Evolutionary conservation across 805 yeast genomes (phyloP), one percentile per base, ranked within the genome.

Genomic region (Aciculoconidium aculeatum): DNA sequence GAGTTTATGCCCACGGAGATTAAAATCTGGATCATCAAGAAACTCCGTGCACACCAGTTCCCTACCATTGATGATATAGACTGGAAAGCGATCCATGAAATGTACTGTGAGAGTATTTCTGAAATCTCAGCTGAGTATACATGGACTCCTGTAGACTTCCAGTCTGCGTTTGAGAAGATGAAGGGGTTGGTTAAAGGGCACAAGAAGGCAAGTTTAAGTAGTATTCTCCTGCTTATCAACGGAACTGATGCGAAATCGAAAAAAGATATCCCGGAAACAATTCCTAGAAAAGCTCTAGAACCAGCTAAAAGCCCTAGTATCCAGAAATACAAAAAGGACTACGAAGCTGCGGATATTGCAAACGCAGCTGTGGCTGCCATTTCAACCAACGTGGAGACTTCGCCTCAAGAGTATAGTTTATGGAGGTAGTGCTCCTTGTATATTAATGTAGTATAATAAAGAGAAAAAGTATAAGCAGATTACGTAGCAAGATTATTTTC

Each of bases 141-240:
- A 61, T 80, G 85, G 84, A 60, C 67, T 3, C 77, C 79, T 1
- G 45, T 66, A 2, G 92, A 83, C 52, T 66, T 81, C 37, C 66
- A 67, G 36, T 61, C 67, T 10, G 76, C 77, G 24, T 81, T 75
- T 45, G 83, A 76, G 32, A 70, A 68, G 36, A 65, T 80, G 72
- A 69, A 71, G 42, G 41, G 65, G 6, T 56, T 67, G 4, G 55
- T 77, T 8, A 65, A 72, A 30, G 80, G 74, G 32, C 29, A 67
- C 21, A 26, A 28, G 21, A 36, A 32, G 18, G 25, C 21, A 30
- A 15, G n/a, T n/a, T n/a, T n/a, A n/a, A n/a, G n/a, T n/a, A n/a
- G n/a, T n/a, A n/a, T n/a, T n/a, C n/a, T n/a, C n/a, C n/a, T n/a
- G n/a, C n/a, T n/a, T n/a, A n/a, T n/a, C n/a, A n/a, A n/a, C n/a